Evolutionary conservation across 257 asterid species (phyloP).

Genomic region (Solanum lycopersicoides): DNA sequence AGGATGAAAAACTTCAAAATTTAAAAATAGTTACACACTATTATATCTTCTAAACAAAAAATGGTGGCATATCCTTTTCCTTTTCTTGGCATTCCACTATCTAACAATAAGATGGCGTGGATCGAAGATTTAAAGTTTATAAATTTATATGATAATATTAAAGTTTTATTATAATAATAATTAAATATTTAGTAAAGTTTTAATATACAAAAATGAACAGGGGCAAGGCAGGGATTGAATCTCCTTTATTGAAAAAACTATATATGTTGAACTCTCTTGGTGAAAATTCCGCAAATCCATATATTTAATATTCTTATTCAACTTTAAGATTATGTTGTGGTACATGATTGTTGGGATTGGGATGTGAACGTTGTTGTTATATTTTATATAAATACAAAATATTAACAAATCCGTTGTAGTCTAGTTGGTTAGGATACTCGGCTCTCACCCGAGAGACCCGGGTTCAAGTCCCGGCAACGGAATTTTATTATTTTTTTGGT

Average conservation of each 20-base stretch:
- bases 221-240: neutral
- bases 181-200: no score
- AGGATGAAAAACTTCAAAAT: neutral
- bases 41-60: neutral
- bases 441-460: slow-evolving; percentile 99
- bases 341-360: neutral
- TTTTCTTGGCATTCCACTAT: neutral
- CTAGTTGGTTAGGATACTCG: slow-evolving; percentile 98
- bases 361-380: neutral
- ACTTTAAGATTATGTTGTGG: neutral
- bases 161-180: no score
- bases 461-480: slow-evolving; percentile 86
- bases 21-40: neutral
- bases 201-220: no score
- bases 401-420: slow-evolving; percentile 58
- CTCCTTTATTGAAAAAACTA: neutral
- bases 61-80: neutral
- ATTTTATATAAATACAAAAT: no score
- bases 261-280: neutral
- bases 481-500: neutral
- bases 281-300: neutral
- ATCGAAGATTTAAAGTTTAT: no score
- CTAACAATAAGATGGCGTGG: neutral
- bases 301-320: neutral
- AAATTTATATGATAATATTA: no score